Evolutionary conservation across 2,329 filamentous ascomycete species (phyloP), one percentile per base, ranked within the genome.

Genomic region (Herpotrichia juniperi): DNA sequence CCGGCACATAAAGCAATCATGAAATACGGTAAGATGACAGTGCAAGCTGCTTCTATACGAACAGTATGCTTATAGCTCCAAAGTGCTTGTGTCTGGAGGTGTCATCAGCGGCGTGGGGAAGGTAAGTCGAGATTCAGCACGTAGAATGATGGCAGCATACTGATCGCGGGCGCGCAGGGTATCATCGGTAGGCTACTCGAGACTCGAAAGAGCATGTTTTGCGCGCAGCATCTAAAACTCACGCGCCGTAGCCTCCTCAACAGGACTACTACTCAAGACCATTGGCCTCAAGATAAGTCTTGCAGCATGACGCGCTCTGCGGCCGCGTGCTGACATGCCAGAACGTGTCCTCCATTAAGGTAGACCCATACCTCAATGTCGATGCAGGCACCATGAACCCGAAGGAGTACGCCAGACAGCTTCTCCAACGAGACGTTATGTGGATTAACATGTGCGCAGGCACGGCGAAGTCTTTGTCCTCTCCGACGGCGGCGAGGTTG

Each of bases 401-500:
- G 34, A 86, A 81, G 58, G 83, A 87, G 81, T 84, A 76, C 56
- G 75, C 66, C 31, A 22, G 5, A 14, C 28, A 16, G 22, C 19
- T 12, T 42, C 14, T 35, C 12, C 25, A 25, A 7, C 9, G 19
- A 31, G 35, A 25, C 35, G 12, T 8, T 31, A 22, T 45, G 9
- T 14, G 14, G 37, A 40, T 40, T 40, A 14, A 40, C 37, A 31
- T n/a, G 22, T 21, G 35, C 46, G 40, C 59, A 89, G 87, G 74
- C 91, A 96, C 71, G 93, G 93, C 60, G 93, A 96, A 77, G 88
- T 89, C 24, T 96, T 93, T 70, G 93, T 97, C 43, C 83, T 94
- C 51, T 86, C 90, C 63, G 91, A 94, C 67, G 90, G 90, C 58
- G 89, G 89, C 61, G 89, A 91, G 74, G 84, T 87, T 57, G 87